These are phyloP conservation scores for Aspergillus costaricaensis DNA, from an alignment of 2,329 filamentous ascomycete genomes.

Conservation along the genomic window DNA sequence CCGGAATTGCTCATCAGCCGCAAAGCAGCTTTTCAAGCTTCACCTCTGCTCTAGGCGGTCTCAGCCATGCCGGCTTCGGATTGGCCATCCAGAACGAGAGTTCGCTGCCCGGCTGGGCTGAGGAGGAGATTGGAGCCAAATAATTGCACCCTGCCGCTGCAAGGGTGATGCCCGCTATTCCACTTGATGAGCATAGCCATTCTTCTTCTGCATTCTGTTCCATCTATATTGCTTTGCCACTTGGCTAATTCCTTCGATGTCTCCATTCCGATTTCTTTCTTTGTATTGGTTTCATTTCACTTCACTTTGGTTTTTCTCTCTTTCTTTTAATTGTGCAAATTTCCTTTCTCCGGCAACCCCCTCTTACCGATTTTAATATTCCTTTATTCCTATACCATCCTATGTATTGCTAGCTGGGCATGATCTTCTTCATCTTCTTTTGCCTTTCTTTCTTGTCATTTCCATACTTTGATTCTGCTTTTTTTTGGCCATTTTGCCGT, in stretches of 20 bases:
- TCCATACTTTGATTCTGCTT: constrained; percentile 21
- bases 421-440: constrained; percentile 31
- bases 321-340: constrained; percentile 29
- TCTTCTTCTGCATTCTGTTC: constrained; percentile 20
- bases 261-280: constrained; percentile 26
- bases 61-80: constrained; percentile 60
- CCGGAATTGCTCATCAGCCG: constrained; percentile 43
- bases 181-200: constrained; percentile 16
- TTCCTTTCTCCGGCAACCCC: constrained; percentile 27
- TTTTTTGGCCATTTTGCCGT: constrained; percentile 23
- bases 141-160: constrained; percentile 29
- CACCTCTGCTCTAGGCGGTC: constrained; percentile 59
- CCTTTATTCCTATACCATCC: constrained; percentile 33
- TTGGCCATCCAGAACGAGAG: constrained; percentile 61
- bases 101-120: constrained; percentile 63
- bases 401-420: constrained; percentile 46
- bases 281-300: constrained; percentile 28
- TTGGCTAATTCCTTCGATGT: constrained; percentile 21
- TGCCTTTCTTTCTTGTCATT: constrained; percentile 20
- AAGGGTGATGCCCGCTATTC: constrained; percentile 22
- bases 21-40: constrained; percentile 60
- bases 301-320: constrained; percentile 19
- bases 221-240: constrained; percentile 24
- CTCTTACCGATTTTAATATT: constrained; percentile 33
- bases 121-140: constrained; percentile 63